Base-by-base conservation (phyloP, 2,329 filamentous ascomycete genomes). In the Microsporum canis region DNA sequence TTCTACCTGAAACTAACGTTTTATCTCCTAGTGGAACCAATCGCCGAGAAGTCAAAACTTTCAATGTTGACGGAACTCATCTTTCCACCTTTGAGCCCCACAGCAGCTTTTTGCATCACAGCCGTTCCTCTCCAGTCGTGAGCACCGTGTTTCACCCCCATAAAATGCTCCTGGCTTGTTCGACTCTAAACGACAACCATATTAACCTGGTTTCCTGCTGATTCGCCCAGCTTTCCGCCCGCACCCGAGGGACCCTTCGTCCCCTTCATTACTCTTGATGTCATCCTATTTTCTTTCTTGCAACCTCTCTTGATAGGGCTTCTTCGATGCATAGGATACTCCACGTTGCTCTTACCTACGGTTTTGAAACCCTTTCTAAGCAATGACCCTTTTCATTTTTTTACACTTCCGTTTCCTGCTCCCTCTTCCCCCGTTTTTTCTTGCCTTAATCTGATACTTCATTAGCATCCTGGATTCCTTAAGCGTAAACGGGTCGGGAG, bases 61-160 rank as follows among this genome's bases (percentile, higher is more conserved):
- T 94, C 80, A 96, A 96, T 75, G 86, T 94, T 62, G 88, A 88
- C 63, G 89, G 90, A 38, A 81, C 81, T 60, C 83, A 88, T 66
- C 84, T 97, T 56, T 94, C 89, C 4, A 86, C 84, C 23, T 84
- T 94, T 65, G 91, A 97, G 72, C 92, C 92, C 0, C 95, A 96
- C 73, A 90, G 89, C 55, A 90, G 88, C 71, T 95, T 95, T 78
- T 78, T 95, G 14, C 86, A 89, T 65, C 87, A 91, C 56, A 90
- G 85, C 70, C 87, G 89, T 58, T 86, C 87, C 61, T 84, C 86
- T 5, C 88, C 94, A 1, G 95, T 99, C 66, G 86, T 91, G 2
- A 84, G 88, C 39, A 96, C 92, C 6, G 88, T 91, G 0, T 99
- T 97, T 79, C 94, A 99, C 75, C 94, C 94, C 0, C 94, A 99